Evolutionary conservation across 1,284 basidiomycete species (phyloP).

Genomic region (Cutaneotrichosporon daszewskae): DNA sequence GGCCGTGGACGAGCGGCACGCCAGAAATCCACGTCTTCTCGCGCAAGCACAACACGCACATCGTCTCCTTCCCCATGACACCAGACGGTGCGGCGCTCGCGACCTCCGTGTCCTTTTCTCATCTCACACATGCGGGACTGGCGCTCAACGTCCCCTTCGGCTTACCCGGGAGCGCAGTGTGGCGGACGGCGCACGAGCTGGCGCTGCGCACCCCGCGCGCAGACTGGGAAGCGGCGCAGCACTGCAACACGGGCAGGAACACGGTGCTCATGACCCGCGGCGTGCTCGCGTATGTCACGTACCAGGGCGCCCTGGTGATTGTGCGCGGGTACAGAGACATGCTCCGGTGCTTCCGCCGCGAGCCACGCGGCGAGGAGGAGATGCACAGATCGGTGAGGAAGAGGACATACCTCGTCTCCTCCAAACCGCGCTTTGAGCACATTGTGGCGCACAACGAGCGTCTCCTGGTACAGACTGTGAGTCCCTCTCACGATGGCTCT

Average conservation of each 20-base stretch:
- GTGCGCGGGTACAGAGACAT: slow-evolving; percentile 24
- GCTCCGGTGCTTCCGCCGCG: neutral
- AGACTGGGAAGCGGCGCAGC: neutral
- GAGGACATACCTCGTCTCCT: neutral
- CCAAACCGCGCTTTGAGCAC: neutral
- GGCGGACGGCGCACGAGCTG: neutral
- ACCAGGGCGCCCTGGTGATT: slow-evolving; percentile 17
- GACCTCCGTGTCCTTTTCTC: neutral
- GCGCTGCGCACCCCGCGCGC: neutral
- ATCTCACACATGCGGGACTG: slow-evolving; percentile 10
- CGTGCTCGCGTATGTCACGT: slow-evolving; percentile 24
- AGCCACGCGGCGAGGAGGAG: neutral
- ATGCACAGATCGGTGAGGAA: neutral
- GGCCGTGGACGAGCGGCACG: too few species aligned
- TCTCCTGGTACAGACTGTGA: neutral
- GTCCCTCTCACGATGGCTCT: neutral
- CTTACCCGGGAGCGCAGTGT: neutral
- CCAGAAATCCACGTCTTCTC: too few species aligned
- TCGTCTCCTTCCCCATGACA: neutral
- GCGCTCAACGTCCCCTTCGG: slow-evolving; percentile 18
- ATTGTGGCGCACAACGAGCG: slow-evolving; percentile 1
- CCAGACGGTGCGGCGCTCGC: neutral
- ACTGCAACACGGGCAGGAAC: neutral
- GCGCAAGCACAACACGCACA: too few species aligned
- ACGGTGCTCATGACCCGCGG: neutral